Evolutionary conservation across 2,329 filamentous ascomycete species (phyloP), one percentile per base, ranked within the genome.

Genomic region (Lachnellula cervina): DNA sequence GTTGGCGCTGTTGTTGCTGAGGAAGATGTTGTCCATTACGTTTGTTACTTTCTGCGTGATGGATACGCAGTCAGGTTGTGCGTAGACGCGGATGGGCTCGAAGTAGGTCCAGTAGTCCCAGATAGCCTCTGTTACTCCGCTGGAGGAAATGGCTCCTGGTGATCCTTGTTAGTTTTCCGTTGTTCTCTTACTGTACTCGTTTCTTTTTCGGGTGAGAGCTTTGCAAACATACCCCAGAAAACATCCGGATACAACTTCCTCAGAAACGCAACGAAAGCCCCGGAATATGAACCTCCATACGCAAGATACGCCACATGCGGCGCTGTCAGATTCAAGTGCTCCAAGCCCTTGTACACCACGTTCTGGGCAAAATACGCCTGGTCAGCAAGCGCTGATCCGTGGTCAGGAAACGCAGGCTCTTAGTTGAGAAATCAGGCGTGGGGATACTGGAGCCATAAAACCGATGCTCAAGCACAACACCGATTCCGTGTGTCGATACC

Each of bases 271-370:
- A 84, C 88, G 62, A 92, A 88, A 0, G 85, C 86, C 2, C 90
- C 90, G 0, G 90, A 88, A 66, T 96, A 96, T 0, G 87, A 91
- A 1, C 90, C 90, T 1, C 90, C 90, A 59, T 95, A 96, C 0
- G 83, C 83, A 56, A 96, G 86, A 73, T 86, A 94, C 0, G 90
- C 82, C 0, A 83, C 84, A 2, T 75, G 77, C 0, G 80, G 74
- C 0, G 88, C 81, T 0, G 82, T 89, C 38, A 94, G 72, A 60
- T 90, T 79, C 23, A 80, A 66, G 59, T 88, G 72, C 66, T 89
- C 84, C 5, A 91, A 72, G 0, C 89, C 89, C 0, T 82, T 76
- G 58, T 92, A 91, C 50, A 82, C 75, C 42, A 91, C 78, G 61
- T 94, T 80, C 58, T 82, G 72, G 0, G 89, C 88, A 71, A 96